Evolutionary conservation across 2,329 filamentous ascomycete genomes (phyloP).

Genomic region (Penicillium oxalicum): DNA sequence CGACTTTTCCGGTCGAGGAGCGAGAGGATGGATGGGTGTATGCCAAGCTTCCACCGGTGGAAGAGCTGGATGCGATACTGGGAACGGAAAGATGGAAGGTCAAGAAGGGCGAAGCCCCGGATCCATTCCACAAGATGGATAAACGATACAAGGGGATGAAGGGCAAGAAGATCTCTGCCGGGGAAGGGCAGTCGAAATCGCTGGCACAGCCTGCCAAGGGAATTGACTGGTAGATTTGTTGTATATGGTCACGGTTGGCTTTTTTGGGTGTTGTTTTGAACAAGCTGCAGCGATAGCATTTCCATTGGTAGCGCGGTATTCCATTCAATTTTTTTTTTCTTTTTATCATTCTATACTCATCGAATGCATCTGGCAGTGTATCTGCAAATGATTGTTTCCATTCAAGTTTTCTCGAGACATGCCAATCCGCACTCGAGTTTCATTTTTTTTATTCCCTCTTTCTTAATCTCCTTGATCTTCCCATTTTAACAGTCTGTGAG

Average conservation of each 20-base stretch:
- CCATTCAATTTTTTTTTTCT: neutral
- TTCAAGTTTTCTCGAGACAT: too few species aligned
- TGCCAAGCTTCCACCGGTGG: conserved; percentile 70
- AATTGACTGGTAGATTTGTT: conserved; percentile 30
- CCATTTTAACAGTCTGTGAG: too few species aligned
- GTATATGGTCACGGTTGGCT: neutral
- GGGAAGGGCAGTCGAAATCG: conserved; percentile 7
- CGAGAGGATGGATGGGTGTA: conserved; percentile 72
- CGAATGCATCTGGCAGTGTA: too few species aligned
- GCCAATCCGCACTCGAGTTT: too few species aligned
- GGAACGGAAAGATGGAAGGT: conserved; percentile 76
- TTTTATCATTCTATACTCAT: neutral
- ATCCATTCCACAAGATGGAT: conserved; percentile 53
- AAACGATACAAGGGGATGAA: conserved; percentile 51
- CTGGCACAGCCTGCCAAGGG: conserved; percentile 18
- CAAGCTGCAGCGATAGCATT: neutral
- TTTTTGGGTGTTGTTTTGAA: neutral
- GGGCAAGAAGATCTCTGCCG: conserved; percentile 44
- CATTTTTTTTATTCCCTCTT: too few species aligned
- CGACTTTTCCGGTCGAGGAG: conserved; percentile 72
- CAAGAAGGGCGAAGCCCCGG: conserved; percentile 59
- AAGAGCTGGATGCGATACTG: conserved; percentile 71
- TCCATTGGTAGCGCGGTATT: too few species aligned
- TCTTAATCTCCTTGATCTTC: too few species aligned
- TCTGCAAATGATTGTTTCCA: too few species aligned